Evolutionary conservation across 1,284 basidiomycete species (phyloP), one percentile per base, ranked within the genome.

Genomic region (Heterobasidion annosum): DNA sequence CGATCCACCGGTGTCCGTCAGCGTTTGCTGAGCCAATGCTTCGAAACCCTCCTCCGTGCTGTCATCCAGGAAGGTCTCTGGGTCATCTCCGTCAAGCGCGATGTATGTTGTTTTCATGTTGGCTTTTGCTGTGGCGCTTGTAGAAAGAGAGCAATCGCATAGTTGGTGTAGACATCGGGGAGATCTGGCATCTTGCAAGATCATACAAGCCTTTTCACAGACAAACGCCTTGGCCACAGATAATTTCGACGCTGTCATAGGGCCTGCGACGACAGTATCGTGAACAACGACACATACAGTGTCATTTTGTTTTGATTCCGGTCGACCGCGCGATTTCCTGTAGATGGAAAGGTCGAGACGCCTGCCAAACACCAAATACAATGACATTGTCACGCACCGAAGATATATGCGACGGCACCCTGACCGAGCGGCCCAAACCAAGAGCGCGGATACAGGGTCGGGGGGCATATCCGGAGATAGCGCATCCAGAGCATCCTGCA

Each of bases 401-500:
- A 78, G 77, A 49, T 66, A 67, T 42, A 77, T 72, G 50, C 68
- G 69, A 50, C 62, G 67, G 55, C 89, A 91, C 0, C 84, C 83
- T 15, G 68, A 62, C 48, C 70, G 68, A 1, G 77, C 78, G 1
- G 78, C 69, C 82, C 83, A 91, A 45, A 83, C 70, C 67, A 81
- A 72, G 50, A 91, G 67, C 54, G 81, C 77, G 0, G 83, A 78
- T 2, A 88, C 77, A 2, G 88, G 88, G 64, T 91, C 85, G 55
- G 72, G 72, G 13, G 76, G 76, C 54, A 88, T 67, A 48, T 77
- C 70, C 0, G 83, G 85, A 0, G 73, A 73, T 19, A 90, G 68
- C 1, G 72, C 70, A 4, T 69, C 71, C 46, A 91, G 67, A 3
- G 89, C 70, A 37, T 85, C 83, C 33, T 73, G 69, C 81, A 91